Base-by-base conservation (phyloP, 2,329 filamentous ascomycete genomes). In the Pyricularia pennisetigena region DNA sequence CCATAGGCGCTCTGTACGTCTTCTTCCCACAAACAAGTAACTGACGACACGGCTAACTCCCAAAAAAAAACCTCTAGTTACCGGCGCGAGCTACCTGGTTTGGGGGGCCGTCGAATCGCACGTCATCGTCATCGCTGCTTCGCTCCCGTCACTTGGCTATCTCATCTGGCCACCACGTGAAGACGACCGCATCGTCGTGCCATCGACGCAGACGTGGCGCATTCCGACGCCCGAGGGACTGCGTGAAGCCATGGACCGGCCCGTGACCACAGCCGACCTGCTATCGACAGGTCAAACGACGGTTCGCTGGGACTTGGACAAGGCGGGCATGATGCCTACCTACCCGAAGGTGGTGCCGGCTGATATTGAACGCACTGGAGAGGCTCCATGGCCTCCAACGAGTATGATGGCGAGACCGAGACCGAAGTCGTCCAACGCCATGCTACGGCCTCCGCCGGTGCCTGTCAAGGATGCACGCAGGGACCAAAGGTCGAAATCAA, bases 101-200 rank as follows among this genome's bases (percentile, higher is more conserved):
- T 66, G 65, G 65, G 65, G 35, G 3, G 26, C 30, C 35, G 41
- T 30, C 35, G 65, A 66, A 41, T 41, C 65, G 41, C 41, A 66
- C 24, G 24, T 66, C 16, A 16, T 66, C 35, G 26, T 66, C 14
- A 57, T 66, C 16, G 65, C 65, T 20, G 29, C 54, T 23, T 66
- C 65, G 16, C 35, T 66, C 12, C 65, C 35, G 5, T 49, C 41
- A 10, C 14, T 54, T 14, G 24, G n/a, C 3, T 41, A 28, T 9
- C 20, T 66, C 4, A 20, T 66, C 23, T 66, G 41, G 41, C 26
- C 26, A 35, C 24, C 35, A 49, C 26, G 26, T 8, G 24, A 57
- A 41, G 41, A 59, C 65, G 59, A 62, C 59, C 24, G 24, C 24
- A 62, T 26, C 59, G 29, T 62, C 14, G 59, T 29, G 59, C 59